Percentiles rank a stretch among this genome's conserved stretches.
Evolutionary conservation across 1,284 basidiomycete species (phyloP).

Genomic region (Thelephora terrestris): DNA sequence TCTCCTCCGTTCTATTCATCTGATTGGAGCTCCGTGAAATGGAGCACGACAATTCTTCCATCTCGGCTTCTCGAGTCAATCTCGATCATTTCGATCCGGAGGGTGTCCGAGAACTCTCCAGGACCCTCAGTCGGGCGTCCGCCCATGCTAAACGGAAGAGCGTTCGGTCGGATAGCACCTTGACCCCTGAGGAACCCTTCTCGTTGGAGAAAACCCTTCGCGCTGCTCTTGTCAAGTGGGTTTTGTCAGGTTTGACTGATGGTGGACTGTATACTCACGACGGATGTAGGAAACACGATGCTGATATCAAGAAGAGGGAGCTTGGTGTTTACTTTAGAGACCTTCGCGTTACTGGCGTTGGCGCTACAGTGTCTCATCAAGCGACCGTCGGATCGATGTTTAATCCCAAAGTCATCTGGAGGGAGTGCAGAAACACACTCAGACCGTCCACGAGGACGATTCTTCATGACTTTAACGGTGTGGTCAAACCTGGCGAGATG

Average conservation of each 20-base stretch:
- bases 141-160: neutral
- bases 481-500: constrained; percentile 53
- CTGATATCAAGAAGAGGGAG: constrained; percentile 32
- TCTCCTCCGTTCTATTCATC: too few species aligned
- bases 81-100: constrained; percentile 24
- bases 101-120: constrained; percentile 22
- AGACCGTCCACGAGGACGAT: constrained; percentile 33
- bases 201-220: constrained; percentile 36
- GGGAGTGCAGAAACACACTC: constrained; percentile 10
- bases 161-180: constrained; percentile 14
- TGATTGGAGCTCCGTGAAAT: too few species aligned
- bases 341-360: constrained; percentile 38
- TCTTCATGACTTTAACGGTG: constrained; percentile 38
- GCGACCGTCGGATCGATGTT: constrained; percentile 31
- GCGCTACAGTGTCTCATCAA: constrained; percentile 30
- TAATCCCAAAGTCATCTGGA: constrained; percentile 20
- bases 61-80: constrained; percentile 13
- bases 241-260: neutral
- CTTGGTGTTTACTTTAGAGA: constrained; percentile 41
- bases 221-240: constrained; percentile 28
- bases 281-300: constrained; percentile 30
- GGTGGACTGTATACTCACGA: neutral
- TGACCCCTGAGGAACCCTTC: constrained; percentile 26
- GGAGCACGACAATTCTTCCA: neutral
- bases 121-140: constrained; percentile 18